Evolutionary conservation across 2,329 filamentous ascomycete species (phyloP).

Genomic region (Penicillium sp.): DNA sequence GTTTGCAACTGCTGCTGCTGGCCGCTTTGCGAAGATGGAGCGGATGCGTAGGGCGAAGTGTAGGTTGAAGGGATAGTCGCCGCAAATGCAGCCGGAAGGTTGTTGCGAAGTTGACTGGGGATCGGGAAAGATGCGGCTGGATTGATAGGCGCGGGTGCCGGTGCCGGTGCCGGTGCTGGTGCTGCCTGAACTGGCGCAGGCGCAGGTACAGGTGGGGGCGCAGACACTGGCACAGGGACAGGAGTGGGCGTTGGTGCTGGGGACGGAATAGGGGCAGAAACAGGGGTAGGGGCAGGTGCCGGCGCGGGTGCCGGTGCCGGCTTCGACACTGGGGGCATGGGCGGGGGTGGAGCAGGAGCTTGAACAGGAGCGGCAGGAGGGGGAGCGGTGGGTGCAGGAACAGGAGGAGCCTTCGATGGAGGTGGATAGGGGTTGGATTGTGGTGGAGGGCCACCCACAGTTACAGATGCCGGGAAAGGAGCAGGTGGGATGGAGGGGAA

Average conservation of each 20-base stretch:
- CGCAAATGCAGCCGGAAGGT: slow-evolving; percentile 42
- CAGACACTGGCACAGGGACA: slow-evolving; percentile 12
- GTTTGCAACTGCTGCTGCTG: slow-evolving; percentile 34
- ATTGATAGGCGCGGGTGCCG: slow-evolving; percentile 20
- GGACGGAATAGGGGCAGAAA: slow-evolving; percentile 20
- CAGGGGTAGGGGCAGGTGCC: slow-evolving; percentile 19
- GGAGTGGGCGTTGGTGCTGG: slow-evolving; percentile 7
- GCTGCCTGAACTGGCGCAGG: slow-evolving; percentile 16
- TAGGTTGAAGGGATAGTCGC: slow-evolving; percentile 39
- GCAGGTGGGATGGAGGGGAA: slow-evolving; percentile 38
- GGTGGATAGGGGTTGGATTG: slow-evolving; percentile 27
- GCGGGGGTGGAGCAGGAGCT: slow-evolving; percentile 19
- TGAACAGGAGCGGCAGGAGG: slow-evolving; percentile 13
- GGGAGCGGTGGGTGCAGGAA: slow-evolving; percentile 11
- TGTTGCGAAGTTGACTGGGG: slow-evolving; percentile 39
- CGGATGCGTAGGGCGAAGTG: slow-evolving; percentile 43
- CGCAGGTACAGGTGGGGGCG: slow-evolving; percentile 9
- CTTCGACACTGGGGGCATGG: slow-evolving; percentile 11
- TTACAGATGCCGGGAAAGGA: slow-evolving; percentile 32
- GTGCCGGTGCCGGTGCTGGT: slow-evolving; percentile 12
- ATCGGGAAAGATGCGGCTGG: slow-evolving; percentile 34
- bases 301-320: slow-evolving; percentile 13
- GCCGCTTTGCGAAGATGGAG: slow-evolving; percentile 35
- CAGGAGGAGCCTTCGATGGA: slow-evolving; percentile 20
- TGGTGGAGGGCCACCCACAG: slow-evolving; percentile 23